Percentiles rank a stretch among this genome's conserved stretches.
These are phyloP conservation scores for Kodamaea ohmeri DNA, from an alignment of 1,139 yeast genomes.

Conservation along the genomic window DNA sequence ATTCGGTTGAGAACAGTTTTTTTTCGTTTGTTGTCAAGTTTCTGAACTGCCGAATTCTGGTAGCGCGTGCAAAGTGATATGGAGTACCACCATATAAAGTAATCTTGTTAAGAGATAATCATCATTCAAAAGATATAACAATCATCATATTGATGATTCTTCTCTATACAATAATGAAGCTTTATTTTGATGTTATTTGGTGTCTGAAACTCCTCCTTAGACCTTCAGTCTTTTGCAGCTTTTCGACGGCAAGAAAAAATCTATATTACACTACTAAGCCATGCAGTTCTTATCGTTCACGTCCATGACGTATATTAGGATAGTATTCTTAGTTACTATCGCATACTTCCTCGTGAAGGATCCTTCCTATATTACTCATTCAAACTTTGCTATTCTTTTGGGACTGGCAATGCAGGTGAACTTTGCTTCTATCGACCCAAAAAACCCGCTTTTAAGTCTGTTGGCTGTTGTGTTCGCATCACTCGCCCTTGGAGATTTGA, in stretches of 20 bases:
- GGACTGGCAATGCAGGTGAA: constrained; percentile 53
- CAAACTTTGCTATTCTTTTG: constrained; percentile 52
- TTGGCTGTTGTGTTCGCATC: constrained; percentile 44
- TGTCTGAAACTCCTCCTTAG: too few species aligned
- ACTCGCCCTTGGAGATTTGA: constrained; percentile 50
- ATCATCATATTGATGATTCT: too few species aligned
- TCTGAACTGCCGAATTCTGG: constrained; percentile 2
- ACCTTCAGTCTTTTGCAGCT: too few species aligned
- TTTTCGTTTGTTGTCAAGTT: constrained; percentile 8
- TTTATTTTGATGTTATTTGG: too few species aligned
- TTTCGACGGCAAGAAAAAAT: not conserved
- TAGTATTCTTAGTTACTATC: constrained; percentile 42
- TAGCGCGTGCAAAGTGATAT: too few species aligned
- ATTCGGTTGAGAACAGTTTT: constrained; percentile 2
- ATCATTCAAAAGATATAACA: too few species aligned
- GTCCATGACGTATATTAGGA: constrained; percentile 48
- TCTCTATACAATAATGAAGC: too few species aligned
- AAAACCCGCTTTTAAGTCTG: constrained; percentile 53
- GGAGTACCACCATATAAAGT: too few species aligned
- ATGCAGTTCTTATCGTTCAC: constrained; percentile 62
- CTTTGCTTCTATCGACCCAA: constrained; percentile 37
- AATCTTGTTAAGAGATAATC: too few species aligned
- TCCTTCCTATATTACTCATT: constrained; percentile 39
- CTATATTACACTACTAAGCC: not conserved
- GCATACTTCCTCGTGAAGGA: constrained; percentile 43